Percentiles rank a stretch among this genome's conserved stretches.
Evolutionary conservation across 768 basidiomycete genomes (phyloP).

Genomic region (Phanerochaete carnosa): DNA sequence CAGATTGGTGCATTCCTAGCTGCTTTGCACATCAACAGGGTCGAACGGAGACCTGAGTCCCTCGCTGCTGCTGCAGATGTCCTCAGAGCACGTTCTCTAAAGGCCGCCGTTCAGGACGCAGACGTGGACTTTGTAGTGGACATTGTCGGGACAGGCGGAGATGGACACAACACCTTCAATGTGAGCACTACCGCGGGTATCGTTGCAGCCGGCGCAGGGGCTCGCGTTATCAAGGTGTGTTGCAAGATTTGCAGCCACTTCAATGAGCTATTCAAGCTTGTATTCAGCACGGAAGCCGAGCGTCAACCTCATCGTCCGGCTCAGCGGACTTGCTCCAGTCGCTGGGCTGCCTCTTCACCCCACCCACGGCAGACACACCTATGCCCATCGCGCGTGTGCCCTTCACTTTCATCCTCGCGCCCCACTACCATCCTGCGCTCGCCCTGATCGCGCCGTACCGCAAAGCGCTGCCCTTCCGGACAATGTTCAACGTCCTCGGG

Average conservation of each 20-base stretch:
- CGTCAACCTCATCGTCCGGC: conserved; percentile 92
- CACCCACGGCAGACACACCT: conserved; percentile 58
- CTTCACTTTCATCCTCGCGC: conserved; percentile 92
- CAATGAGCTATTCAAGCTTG: background rate
- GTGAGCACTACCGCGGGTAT: conserved; percentile 93
- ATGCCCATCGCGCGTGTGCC: conserved; percentile 60
- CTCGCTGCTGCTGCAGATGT: conserved; percentile 79
- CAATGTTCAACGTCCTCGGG: conserved; percentile 94
- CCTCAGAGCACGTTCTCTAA: conserved; percentile 64
- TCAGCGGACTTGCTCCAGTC: conserved; percentile 90
- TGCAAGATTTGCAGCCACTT: background rate
- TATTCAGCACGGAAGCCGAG: conserved; percentile 79
- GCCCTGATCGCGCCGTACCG: conserved; percentile 81
- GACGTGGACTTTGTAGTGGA: conserved; percentile 68
- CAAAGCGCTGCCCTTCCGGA: conserved; percentile 86
- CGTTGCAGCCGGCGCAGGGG: conserved; percentile 92
- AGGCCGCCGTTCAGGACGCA: conserved; percentile 52
- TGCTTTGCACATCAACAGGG: conserved; percentile 73
- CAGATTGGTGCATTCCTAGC: conserved; percentile 92
- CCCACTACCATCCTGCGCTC: conserved; percentile 88
- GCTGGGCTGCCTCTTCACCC: conserved; percentile 72
- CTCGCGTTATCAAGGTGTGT: conserved; percentile 85
- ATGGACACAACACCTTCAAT: conserved; percentile 95
- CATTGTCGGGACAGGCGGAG: conserved; percentile 93
- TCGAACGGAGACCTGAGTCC: conserved; percentile 73